Conservation (phyloP, 2,329 filamentous ascomycete genomes). For the Penicillium sp. region DNA sequence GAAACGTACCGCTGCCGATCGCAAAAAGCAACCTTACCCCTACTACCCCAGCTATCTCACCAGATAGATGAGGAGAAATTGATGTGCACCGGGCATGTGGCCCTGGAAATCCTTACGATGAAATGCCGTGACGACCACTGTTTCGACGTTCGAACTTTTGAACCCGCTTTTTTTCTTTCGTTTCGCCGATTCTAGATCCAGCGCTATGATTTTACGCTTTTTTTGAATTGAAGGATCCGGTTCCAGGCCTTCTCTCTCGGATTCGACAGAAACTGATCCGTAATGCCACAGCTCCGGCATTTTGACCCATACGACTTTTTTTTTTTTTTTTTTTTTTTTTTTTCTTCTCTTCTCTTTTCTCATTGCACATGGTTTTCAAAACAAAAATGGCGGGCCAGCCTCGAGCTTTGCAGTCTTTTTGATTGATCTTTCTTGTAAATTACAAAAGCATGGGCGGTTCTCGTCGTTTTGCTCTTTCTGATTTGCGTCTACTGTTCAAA, state of each 20-base stretch:
- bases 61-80: constrained; percentile 17
- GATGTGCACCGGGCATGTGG: not conserved
- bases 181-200: constrained; percentile 21
- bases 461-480: constrained; percentile 20
- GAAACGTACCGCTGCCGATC: constrained; percentile 38
- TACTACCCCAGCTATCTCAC: constrained; percentile 34
- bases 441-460: constrained; percentile 38
- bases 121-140: constrained; percentile 27
- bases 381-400: constrained; percentile 10
- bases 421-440: constrained; percentile 30
- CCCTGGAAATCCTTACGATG: constrained; percentile 17
- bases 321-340: not conserved
- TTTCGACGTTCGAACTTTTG: constrained; percentile 12
- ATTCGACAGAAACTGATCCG: not conserved
- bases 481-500: constrained; percentile 19
- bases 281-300: not conserved
- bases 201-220: constrained; percentile 4
- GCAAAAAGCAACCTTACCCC: constrained; percentile 33
- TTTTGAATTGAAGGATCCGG: not conserved
- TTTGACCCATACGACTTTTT: not conserved
- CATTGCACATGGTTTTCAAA: constrained; percentile 17
- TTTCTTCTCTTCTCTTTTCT: constrained; percentile 5
- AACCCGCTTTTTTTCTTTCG: constrained; percentile 1
- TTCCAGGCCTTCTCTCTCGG: not conserved
- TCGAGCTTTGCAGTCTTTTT: constrained; percentile 14